These are phyloP conservation scores for Ophiocordyceps camponoti-rufipedis DNA, from an alignment of 2,329 filamentous ascomycete genomes.

Conservation along the genomic window DNA sequence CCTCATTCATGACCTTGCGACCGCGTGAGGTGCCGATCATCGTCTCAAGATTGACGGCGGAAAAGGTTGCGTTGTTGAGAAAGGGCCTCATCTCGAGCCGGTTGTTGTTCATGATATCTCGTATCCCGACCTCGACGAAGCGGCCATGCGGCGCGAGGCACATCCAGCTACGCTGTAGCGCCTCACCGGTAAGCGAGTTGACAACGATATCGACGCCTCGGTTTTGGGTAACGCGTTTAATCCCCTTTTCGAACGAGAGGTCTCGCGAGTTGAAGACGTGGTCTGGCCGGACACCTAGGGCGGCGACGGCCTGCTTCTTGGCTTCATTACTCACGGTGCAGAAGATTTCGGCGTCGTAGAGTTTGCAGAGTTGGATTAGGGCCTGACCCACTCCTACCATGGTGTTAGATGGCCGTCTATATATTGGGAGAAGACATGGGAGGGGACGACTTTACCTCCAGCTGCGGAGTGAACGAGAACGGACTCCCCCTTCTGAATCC, in stretches of 20 bases:
- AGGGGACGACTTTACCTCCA: background rate
- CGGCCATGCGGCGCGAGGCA: constrained; percentile 1
- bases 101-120: background rate
- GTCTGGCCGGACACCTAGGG: background rate
- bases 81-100: constrained; percentile 1
- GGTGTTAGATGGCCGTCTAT: background rate
- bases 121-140: constrained; percentile 1
- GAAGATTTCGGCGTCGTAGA: background rate
- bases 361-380: no score
- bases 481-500: no score
- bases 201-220: constrained; percentile 1
- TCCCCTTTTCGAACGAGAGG: background rate
- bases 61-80: background rate
- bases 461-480: no score
- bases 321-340: constrained; percentile 2
- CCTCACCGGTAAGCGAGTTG: constrained; percentile 1
- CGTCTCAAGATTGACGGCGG: background rate
- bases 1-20: background rate
- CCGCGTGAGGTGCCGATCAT: background rate
- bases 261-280: constrained; percentile 1
- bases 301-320: constrained; percentile 11
- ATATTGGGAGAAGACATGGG: no score
- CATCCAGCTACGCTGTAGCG: background rate
- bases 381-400: background rate
- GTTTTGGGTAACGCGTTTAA: background rate